Percentiles rank a stretch among this genome's conserved stretches.
These are phyloP conservation scores for Elongisporangium senticosum DNA, from an alignment of 352 stramenopile genomes.

Conservation along the genomic window DNA sequence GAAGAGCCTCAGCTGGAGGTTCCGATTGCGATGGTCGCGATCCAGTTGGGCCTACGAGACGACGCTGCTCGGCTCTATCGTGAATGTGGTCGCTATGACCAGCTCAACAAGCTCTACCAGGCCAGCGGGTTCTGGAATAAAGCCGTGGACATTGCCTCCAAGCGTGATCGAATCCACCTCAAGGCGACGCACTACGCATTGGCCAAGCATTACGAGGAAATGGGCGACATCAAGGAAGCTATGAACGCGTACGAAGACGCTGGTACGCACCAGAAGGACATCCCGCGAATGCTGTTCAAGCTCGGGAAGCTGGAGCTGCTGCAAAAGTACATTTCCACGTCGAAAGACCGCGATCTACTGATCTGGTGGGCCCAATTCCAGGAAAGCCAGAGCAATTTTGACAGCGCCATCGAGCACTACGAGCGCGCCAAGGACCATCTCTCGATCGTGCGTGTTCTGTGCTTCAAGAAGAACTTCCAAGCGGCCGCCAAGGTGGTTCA, in stretches of 20 bases:
- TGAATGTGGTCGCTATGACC: slow-evolving; percentile 88
- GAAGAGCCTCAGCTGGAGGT: slow-evolving; percentile 71
- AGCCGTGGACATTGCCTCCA: slow-evolving; percentile 83
- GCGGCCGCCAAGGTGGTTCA: slow-evolving; percentile 84
- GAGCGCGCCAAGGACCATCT: slow-evolving; percentile 82
- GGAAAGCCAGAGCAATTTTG: slow-evolving; percentile 86
- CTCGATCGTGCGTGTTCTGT: slow-evolving; percentile 89
- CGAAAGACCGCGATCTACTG: slow-evolving; percentile 79
- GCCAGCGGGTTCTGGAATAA: slow-evolving; percentile 89
- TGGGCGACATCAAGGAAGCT: slow-evolving; percentile 83
- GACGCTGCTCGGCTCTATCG: slow-evolving; percentile 89
- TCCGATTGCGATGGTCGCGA: slow-evolving; percentile 88
- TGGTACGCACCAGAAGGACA: slow-evolving; percentile 86
- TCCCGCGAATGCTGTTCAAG: slow-evolving; percentile 92
- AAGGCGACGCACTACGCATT: slow-evolving; percentile 88
- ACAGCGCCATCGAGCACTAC: slow-evolving; percentile 88
- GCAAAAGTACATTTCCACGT: slow-evolving; percentile 88
- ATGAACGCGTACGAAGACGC: slow-evolving; percentile 91
- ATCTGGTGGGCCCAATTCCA: slow-evolving; percentile 94
- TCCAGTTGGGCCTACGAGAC: slow-evolving; percentile 90
- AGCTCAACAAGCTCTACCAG: slow-evolving; percentile 92
- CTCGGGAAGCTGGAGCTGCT: slow-evolving; percentile 84
- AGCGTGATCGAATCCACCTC: slow-evolving; percentile 89
- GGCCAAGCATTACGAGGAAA: slow-evolving; percentile 86
- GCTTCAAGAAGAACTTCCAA: slow-evolving; percentile 87